Evolutionary conservation across 2,329 filamentous ascomycete species (phyloP).

Genomic region (Sphaerulina musiva): DNA sequence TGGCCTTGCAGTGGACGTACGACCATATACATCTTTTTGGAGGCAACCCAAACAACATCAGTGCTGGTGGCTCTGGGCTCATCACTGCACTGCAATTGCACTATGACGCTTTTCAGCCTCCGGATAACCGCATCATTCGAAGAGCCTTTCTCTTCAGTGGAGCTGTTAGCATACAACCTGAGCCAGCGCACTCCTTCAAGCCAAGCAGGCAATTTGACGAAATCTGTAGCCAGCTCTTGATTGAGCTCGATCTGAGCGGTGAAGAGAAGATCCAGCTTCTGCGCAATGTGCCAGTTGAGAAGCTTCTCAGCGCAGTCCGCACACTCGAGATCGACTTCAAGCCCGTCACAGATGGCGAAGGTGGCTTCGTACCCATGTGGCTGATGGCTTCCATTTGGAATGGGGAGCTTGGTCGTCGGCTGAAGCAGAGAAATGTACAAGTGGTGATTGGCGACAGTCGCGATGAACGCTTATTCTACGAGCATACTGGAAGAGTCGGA

Average conservation of each 20-base stretch:
- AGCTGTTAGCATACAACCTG: constrained; percentile 16
- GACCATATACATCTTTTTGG: constrained; percentile 47
- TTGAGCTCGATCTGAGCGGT: constrained; percentile 12
- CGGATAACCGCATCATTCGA: constrained; percentile 14
- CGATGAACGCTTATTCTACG: constrained; percentile 14
- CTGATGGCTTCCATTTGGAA: constrained; percentile 19
- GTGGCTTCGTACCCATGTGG: constrained; percentile 14
- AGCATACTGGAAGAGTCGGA: constrained; percentile 2
- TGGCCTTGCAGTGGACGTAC: constrained; percentile 51
- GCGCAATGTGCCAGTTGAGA: constrained; percentile 13
- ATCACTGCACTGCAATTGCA: constrained; percentile 17
- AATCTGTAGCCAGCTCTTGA: constrained; percentile 16
- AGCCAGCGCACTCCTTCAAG: constrained; percentile 13
- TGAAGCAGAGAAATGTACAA: constrained; percentile 17
- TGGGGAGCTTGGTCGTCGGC: constrained; percentile 14
- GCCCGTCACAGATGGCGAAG: constrained; percentile 17
- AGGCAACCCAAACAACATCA: constrained; percentile 46
- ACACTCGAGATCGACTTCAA: constrained; percentile 15
- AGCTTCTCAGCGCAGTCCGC: constrained; percentile 12
- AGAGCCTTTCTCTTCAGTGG: constrained; percentile 19
- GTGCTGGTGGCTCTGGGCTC: constrained; percentile 39
- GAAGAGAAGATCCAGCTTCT: constrained; percentile 15
- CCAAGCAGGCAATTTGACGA: constrained; percentile 14
- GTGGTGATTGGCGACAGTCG: constrained; percentile 16
- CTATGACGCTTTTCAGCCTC: constrained; percentile 18